These are phyloP conservation scores for Fusarium pilosicola DNA, from an alignment of 2,329 filamentous ascomycete genomes.

Conservation along the genomic window DNA sequence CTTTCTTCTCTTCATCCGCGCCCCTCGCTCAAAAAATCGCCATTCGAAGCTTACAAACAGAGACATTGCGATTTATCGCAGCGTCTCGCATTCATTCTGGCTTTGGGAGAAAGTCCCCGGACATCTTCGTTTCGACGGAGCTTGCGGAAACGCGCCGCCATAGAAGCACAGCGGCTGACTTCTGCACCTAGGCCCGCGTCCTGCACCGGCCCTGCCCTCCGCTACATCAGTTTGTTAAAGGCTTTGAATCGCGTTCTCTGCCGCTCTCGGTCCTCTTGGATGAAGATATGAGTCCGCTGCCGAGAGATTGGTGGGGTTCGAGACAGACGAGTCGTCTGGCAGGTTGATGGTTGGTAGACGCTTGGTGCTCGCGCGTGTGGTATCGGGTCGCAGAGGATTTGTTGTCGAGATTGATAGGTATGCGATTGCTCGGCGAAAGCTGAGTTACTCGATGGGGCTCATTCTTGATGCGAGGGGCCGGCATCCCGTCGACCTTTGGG, in stretches of 20 bases:
- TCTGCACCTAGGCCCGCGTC: conserved; percentile 67
- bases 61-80: conserved; percentile 54
- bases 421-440: conserved; percentile 83
- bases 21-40: conserved; percentile 99
- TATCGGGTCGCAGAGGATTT: conserved; percentile 64
- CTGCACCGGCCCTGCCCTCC: conserved; percentile 54
- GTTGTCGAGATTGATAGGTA: conserved; percentile 98
- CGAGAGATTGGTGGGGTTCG: conserved; percentile 39
- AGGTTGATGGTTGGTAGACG: conserved; percentile 56
- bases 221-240: conserved; percentile 53
- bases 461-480: conserved; percentile 98
- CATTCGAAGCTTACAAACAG: conserved; percentile 99
- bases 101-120: conserved; percentile 99
- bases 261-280: conserved; percentile 67
- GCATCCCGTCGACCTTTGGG: conserved; percentile 32
- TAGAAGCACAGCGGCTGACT: conserved; percentile 97
- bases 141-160: conserved; percentile 99
- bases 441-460: conserved; percentile 99
- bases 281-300: conserved; percentile 87
- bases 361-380: conserved; percentile 57
- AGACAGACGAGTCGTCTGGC: conserved; percentile 14
- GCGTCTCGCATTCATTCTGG: conserved; percentile 53
- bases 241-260: conserved; percentile 42
- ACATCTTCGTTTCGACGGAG: conserved; percentile 65
- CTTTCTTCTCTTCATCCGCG: conserved; percentile 58